Conservation (phyloP, 139 green algal species). For the Micractinium sp. region DNA sequence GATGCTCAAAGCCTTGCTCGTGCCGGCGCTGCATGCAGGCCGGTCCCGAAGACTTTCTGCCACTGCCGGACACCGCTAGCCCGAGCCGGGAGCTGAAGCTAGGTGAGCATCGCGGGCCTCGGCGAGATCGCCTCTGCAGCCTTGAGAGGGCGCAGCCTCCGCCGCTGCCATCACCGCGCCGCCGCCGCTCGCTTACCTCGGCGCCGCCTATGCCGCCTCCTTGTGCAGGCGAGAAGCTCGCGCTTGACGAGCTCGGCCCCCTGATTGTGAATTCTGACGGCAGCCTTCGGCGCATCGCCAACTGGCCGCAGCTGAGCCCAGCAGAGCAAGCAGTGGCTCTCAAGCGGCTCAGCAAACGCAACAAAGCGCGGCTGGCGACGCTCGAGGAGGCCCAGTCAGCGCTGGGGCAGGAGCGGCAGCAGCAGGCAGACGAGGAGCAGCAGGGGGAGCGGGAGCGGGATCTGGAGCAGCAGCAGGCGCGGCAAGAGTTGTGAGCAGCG, state of each 20-base stretch:
- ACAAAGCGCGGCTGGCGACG: constrained; percentile 7
- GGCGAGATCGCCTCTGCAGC: background rate
- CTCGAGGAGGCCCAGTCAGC: constrained; percentile 16
- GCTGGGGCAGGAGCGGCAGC: background rate
- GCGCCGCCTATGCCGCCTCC: background rate
- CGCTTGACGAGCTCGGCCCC: constrained; percentile 16
- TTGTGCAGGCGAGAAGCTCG: constrained; percentile 8
- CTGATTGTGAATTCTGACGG: background rate
- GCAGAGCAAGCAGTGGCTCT: background rate
- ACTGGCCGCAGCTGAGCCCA: background rate
- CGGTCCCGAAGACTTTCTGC: background rate
- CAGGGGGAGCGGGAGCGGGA: background rate
- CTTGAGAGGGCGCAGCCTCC: background rate
- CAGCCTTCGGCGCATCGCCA: background rate
- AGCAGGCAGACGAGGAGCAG: background rate
- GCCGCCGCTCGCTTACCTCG: background rate
- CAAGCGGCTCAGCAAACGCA: background rate
- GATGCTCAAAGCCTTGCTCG: background rate
- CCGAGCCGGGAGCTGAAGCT: background rate
- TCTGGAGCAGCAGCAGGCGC: background rate
- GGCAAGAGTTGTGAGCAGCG: background rate
- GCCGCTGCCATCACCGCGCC: background rate
- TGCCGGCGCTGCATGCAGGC: background rate
- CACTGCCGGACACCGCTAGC: background rate
- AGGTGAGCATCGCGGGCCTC: background rate